Base-by-base conservation (phyloP, 345 rosid genomes). In the Garcia nutans region DNA sequence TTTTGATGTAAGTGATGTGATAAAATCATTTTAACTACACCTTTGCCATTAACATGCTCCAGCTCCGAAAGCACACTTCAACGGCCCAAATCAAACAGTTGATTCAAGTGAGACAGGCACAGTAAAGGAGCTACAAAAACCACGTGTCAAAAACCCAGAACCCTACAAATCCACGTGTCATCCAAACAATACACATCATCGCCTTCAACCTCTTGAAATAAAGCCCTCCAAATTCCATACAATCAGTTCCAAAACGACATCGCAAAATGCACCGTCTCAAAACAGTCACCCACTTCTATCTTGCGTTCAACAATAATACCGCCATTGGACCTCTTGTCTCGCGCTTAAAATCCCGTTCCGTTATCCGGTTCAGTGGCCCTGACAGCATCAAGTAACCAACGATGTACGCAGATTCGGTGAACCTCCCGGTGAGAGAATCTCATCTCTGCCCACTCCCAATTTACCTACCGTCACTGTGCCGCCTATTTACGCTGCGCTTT, bases 301-400 rank as follows among this genome's bases (percentile, higher is more conserved):
- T 23, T 20, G 28, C 68, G 8, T 47, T 85, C 75, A 75, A 74
- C 61, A 77, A 79, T 74, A 82, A 78, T 71, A 52, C 76, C 54
- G 31, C 17, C 31, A 1, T 22, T 12, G 89, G 87, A 26, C 83
- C 91, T 0, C 72, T 93, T 76, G 88, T 89, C 50, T 90, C 93
- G 68, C 84, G 59, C 66, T 83, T 96, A 2, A 85, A 85, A 74
- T 86, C 97, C 33, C 85, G 98, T 66, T 89, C 97, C 50, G 95
- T 91, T 11, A 75, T 96, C 84, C 92, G 97, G 79, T 96, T 92
- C 86, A 72, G 86, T 68, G 98, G 98, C 41, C 93, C 97, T 8
- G 99, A 93, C 83, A 93, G 97, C 66, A 76, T 91, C 76, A 96
- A 92, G 54, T 96, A 50, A 89, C 99, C 41, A 92, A 92, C 81